These are phyloP conservation scores for Kluyveromyces dobzhanskii DNA, from an alignment of 805 yeast genomes.

Conservation along the genomic window DNA sequence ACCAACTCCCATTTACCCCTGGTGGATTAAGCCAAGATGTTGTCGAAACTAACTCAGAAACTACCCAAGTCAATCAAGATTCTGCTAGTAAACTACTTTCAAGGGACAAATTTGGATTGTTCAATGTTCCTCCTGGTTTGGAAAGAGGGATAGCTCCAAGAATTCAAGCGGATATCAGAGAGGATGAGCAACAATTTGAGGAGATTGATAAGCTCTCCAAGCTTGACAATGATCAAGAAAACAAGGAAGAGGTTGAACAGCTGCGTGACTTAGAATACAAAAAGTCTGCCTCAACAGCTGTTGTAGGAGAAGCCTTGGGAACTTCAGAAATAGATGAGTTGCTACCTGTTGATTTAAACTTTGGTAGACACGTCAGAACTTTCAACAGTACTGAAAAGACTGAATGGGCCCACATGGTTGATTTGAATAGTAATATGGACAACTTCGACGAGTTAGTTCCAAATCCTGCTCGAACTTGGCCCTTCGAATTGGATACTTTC, in stretches of 20 bases:
- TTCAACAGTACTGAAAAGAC: constrained; percentile 32
- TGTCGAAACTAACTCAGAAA: constrained; percentile 14
- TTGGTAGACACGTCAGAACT: constrained; percentile 33
- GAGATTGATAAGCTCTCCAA: constrained; percentile 21
- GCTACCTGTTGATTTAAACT: constrained; percentile 42
- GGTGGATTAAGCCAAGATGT: constrained; percentile 56
- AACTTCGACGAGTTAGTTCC: constrained; percentile 88
- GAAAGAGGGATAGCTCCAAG: constrained; percentile 52
- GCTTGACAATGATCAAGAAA: constrained; percentile 28
- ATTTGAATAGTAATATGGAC: constrained; percentile 70
- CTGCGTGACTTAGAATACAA: constrained; percentile 10
- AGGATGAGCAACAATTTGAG: constrained; percentile 13
- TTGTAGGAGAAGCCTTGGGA: constrained; percentile 12
- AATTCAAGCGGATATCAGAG: constrained; percentile 5
- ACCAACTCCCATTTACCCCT: constrained; percentile 83
- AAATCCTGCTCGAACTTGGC: constrained; percentile 88
- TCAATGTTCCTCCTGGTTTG: constrained; percentile 78
- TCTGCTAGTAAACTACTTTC: constrained; percentile 38
- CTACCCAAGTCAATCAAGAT: constrained; percentile 11
- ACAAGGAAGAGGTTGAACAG: constrained; percentile 33
- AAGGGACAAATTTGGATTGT: constrained; percentile 65
- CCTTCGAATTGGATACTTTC: constrained; percentile 88
- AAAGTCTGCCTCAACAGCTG: constrained; percentile 7
- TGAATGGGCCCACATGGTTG: constrained; percentile 95
- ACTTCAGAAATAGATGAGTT: constrained; percentile 34